Evolutionary conservation across 2,329 filamentous ascomycete genomes (phyloP), one percentile per base, ranked within the genome.

Genomic region (Cyphellophora europaea): DNA sequence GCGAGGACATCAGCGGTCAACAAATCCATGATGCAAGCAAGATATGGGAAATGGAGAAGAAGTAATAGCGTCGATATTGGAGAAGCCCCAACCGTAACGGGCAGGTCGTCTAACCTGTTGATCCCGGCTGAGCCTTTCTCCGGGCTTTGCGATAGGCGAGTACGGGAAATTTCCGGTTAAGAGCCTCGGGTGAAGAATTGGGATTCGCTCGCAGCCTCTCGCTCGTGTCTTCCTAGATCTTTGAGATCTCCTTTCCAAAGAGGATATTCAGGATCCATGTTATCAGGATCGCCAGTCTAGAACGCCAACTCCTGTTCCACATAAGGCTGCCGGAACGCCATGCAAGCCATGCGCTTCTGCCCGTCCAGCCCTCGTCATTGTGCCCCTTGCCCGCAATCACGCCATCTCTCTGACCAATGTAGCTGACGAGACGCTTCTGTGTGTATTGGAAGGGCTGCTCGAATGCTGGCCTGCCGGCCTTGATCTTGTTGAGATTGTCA

Each of bases 381-480:
- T 27, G 37, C 5, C 53, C 43, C 15, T 52, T 49, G 3, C 61
- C 61, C 2, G 51, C 56, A 4, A 63, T 54, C 27, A 66, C 53
- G 0, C 62, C 62, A 38, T 66, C 62, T 11, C 53, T 52, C n/a
- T 50, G 42, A 2, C 63, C 63, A 15, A 65, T 49, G 39, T 65
- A 66, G 1, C 59, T 57, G 23, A 65, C 42, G 11, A 57, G 46
- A 1, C 54, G 51, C 30, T 54, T 57, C 28, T 62, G 53, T 34
- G 57, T 48, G 38, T 63, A 65, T 35, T 53, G 47, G 41, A 64
- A 65, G 4, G 53, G 47, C 11, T 42, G 35, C 33, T 16, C 17
- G 36, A 37, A 42, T 17, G 8, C 19, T 27, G 25, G 16, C 30
- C n/a, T 6, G 14, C 27, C 14, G 18, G 23, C 10, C 25, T 19